Evolutionary conservation across 2,329 filamentous ascomycete genomes (phyloP).

Genomic region (Aspergillus nomiae): DNA sequence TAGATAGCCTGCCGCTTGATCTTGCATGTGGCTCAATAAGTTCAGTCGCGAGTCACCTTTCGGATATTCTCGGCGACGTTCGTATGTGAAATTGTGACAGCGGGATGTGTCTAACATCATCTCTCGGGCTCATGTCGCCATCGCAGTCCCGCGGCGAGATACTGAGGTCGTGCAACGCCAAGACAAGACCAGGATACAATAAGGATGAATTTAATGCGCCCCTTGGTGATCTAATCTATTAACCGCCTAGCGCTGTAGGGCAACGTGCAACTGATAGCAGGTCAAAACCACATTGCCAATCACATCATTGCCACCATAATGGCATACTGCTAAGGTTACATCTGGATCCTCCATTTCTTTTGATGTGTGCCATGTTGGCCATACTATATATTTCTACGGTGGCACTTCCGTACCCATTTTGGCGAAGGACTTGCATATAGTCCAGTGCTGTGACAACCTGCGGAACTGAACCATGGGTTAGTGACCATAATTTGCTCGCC

Average conservation of each 20-base stretch:
- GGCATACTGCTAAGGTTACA: neutral
- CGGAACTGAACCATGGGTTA: neutral
- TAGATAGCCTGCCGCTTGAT: too few species aligned
- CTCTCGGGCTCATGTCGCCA: neutral
- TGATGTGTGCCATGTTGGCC: neutral
- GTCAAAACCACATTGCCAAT: neutral
- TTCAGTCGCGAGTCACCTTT: too few species aligned
- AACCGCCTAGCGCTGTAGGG: neutral
- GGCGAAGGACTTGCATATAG: neutral
- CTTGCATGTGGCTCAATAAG: too few species aligned
- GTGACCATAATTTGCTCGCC: rapidly evolving
- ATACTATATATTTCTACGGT: neutral
- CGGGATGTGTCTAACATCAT: neutral
- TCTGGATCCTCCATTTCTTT: neutral
- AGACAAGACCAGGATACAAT: neutral
- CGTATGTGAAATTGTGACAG: neutral
- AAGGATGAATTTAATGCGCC: neutral
- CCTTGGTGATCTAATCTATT: neutral
- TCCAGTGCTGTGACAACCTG: neutral
- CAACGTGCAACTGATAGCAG: neutral
- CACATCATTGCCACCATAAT: neutral
- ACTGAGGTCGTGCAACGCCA: neutral
- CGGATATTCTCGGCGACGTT: too few species aligned
- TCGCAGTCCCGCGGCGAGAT: neutral
- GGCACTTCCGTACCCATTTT: neutral